These are phyloP conservation scores for Botrytis pseudocinerea DNA, from an alignment of 2,329 filamentous ascomycete genomes.

Conservation along the genomic window DNA sequence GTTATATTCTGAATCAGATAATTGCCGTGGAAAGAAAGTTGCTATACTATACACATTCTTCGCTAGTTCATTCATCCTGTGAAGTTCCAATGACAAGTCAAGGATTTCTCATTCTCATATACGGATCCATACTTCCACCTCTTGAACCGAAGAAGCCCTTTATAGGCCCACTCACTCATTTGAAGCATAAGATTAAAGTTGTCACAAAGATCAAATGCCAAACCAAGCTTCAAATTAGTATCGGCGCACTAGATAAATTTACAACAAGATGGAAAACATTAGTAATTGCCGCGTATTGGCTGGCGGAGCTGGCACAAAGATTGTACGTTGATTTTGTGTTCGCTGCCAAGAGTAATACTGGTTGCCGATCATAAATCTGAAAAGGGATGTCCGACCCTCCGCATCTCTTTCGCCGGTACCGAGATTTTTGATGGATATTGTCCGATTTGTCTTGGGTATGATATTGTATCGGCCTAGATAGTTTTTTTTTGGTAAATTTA, in stretches of 20 bases:
- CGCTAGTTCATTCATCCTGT: background rate
- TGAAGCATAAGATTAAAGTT: background rate
- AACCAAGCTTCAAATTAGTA: background rate
- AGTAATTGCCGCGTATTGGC: background rate
- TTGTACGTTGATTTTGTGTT: slow-evolving; percentile 3
- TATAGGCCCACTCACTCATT: background rate
- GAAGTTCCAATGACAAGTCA: background rate
- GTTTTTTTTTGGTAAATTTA: background rate
- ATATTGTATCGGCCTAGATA: background rate
- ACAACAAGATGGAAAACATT: background rate
- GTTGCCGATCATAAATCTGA: background rate
- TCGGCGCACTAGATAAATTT: background rate
- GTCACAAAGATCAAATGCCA: background rate
- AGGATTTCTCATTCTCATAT: background rate
- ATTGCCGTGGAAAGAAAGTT: background rate
- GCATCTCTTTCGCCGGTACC: background rate
- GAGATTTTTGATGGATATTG: background rate
- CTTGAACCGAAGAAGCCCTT: background rate
- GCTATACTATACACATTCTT: background rate
- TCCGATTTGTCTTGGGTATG: background rate
- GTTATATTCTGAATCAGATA: too few relatives aligned
- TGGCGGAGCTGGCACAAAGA: background rate
- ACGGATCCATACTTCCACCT: background rate
- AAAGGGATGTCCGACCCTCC: background rate
- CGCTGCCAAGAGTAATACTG: background rate